Conservation (phyloP, 2,329 filamentous ascomycete genomes). For the Colletotrichum gloeosporioides region DNA sequence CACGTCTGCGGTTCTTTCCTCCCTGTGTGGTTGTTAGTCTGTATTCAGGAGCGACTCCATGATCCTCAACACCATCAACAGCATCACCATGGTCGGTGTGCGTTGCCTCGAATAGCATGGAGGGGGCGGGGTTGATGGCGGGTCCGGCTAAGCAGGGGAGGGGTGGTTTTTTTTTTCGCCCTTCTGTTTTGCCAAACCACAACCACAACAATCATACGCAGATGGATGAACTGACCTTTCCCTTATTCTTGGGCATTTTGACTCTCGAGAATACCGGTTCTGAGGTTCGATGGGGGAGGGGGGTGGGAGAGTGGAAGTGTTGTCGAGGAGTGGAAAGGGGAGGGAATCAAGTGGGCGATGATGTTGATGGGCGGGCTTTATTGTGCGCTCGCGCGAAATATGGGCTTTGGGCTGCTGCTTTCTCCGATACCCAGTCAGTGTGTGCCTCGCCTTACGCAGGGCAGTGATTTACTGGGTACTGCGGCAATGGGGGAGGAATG, state of each 20-base stretch:
- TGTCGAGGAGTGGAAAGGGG: neutral
- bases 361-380: constrained; percentile 17
- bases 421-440: neutral
- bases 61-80: neutral
- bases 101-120: constrained; percentile 9
- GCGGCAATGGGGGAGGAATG: neutral
- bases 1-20: constrained; percentile 97
- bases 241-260: constrained; percentile 98
- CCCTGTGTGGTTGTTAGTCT: constrained; percentile 61
- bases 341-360: neutral
- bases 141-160: constrained; percentile 15
- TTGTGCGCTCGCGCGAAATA: constrained; percentile 12
- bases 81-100: constrained; percentile 10
- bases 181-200: neutral
- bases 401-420: constrained; percentile 2
- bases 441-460: neutral
- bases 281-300: constrained; percentile 20
- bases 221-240: constrained; percentile 73
- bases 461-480: neutral
- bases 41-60: neutral
- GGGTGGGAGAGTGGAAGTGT: constrained; percentile 9
- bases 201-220: neutral
- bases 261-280: constrained; percentile 23
- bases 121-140: constrained; percentile 23
- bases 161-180: constrained; percentile 5